Percentiles rank a stretch among this genome's conserved stretches.
Evolutionary conservation across 1,139 yeast species (phyloP).

Genomic region (Protomyces pachydermus): DNA sequence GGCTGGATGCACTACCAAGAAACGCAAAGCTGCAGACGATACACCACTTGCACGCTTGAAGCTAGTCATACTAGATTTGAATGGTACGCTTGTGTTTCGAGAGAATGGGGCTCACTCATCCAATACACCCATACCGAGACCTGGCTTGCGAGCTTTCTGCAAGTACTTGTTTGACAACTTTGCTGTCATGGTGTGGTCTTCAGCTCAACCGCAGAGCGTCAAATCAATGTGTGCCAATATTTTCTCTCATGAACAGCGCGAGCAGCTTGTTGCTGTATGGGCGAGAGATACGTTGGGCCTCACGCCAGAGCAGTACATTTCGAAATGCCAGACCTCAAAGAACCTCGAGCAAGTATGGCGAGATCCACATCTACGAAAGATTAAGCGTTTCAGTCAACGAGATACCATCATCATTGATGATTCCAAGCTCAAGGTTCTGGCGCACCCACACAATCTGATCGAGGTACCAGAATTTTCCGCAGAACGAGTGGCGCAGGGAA

Average conservation of each 20-base stretch:
- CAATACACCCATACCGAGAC: constrained; percentile 6
- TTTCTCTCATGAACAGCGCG: constrained; percentile 7
- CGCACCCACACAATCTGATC: constrained; percentile 23
- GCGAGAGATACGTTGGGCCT: constrained; percentile 23
- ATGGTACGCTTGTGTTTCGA: constrained; percentile 24
- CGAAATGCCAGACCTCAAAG: constrained; percentile 20
- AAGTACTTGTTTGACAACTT: constrained; percentile 17
- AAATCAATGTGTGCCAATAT: constrained; percentile 12
- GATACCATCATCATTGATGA: constrained; percentile 24
- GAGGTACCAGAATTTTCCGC: constrained; percentile 15
- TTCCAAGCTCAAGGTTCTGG: constrained; percentile 12
- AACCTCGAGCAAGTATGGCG: constrained; percentile 18
- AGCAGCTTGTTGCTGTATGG: constrained; percentile 23
- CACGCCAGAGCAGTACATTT: background rate
- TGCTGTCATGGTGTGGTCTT: constrained; percentile 27
- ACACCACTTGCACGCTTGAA: background rate
- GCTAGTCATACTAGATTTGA: constrained; percentile 20
- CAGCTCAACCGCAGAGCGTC: constrained; percentile 9
- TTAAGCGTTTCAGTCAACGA: constrained; percentile 5
- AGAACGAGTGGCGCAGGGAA: background rate
- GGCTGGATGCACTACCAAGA: background rate
- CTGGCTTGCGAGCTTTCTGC: constrained; percentile 4
- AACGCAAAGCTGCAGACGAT: background rate
- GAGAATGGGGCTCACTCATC: background rate
- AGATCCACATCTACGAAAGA: background rate